Evolutionary conservation across 2,329 filamentous ascomycete genomes (phyloP), one percentile per base, ranked within the genome.

Genomic region (Aspergillus sp.): DNA sequence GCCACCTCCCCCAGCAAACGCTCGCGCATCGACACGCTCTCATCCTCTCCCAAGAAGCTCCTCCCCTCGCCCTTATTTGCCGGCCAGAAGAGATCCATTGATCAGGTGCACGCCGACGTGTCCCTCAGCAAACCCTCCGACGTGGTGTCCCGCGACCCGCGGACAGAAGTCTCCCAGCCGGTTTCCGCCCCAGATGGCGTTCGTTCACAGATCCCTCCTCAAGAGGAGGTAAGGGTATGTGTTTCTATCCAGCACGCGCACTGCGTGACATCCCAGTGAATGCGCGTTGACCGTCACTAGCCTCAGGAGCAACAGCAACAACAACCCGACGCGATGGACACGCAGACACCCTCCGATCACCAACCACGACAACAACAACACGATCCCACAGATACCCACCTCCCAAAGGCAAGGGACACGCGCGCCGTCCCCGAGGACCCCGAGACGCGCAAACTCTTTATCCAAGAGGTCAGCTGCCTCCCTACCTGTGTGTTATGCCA

Each of bases 51-150:
- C 17, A 64, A 60, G 52, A 70, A 64, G 54, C 69, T 65, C 17
- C 63, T 69, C 1, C 66, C 67, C 3, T 68, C 70, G 40, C 64
- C 64, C 5, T 58, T 62, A 16, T 68, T 72, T 57, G 67, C 67
- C 32, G 72, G 71, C 6, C 71, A 73, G 59, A 75, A 75, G 60
- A 64, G 72, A 32, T 64, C 69, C 40, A 73, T 73, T 54, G 67
- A 71, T 38, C 69, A 75, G 52, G 66, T 73, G 46, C 67, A 72
- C 4, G 9, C 19, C 21, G 34, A 23, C 14, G n/a, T 29, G 19
- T 25, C 34, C 19, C 67, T 67, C 11, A 61, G 65, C 45, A 61
- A 55, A n/a, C 19, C 25, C 45, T 21, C 21, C 29, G 21, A 38
- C 49, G 46, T 52, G 45, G 46, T 32, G 46, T 45, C 23, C 40